phyloP scores from a whole-genome alignment of 2,329 filamentous ascomycete species.

The Penicillium paneum region DNA sequence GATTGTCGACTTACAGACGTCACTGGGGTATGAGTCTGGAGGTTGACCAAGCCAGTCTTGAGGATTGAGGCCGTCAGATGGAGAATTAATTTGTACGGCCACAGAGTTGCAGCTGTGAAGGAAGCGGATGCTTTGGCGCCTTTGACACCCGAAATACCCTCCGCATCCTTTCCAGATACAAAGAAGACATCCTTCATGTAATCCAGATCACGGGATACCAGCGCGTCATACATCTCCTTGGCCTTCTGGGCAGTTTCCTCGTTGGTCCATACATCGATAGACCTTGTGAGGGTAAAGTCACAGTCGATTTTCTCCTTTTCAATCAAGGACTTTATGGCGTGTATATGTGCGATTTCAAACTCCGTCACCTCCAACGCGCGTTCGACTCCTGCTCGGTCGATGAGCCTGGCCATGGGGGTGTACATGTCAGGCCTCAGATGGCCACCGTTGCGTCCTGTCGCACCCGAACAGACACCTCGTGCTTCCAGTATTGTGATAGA shows the following conservation, averaged over 20 bases:
- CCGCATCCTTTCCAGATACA: slow-evolving; percentile 27
- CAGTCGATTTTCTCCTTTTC: slow-evolving; percentile 46
- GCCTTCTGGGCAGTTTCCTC: slow-evolving; percentile 31
- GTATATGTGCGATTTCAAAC: slow-evolving; percentile 44
- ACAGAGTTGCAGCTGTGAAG: slow-evolving; percentile 38
- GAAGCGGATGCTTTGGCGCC: slow-evolving; percentile 39
- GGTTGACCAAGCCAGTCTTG: slow-evolving; percentile 43
- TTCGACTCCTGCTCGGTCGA: slow-evolving; percentile 33
- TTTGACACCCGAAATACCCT: slow-evolving; percentile 41
- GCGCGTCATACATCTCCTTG: slow-evolving; percentile 28
- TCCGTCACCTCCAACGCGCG: slow-evolving; percentile 38
- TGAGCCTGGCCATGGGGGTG: slow-evolving; percentile 38
- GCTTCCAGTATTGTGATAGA: slow-evolving; percentile 44
- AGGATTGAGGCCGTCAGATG: slow-evolving; percentile 59
- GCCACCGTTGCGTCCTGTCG: slow-evolving; percentile 47
- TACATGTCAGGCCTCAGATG: slow-evolving; percentile 47
- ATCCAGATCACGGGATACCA: slow-evolving; percentile 28
- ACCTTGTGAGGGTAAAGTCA: slow-evolving; percentile 43
- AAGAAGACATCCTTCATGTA: slow-evolving; percentile 36
- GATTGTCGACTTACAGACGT: slow-evolving; percentile 23
- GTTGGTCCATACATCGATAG: slow-evolving; percentile 44
- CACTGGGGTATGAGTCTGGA: slow-evolving; percentile 54
- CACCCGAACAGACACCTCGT: slow-evolving; percentile 43
- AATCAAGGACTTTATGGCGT: slow-evolving; percentile 42
- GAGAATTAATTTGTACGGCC: slow-evolving; percentile 77